Percentiles rank a stretch among this genome's conserved stretches.
phyloP scores from a whole-genome alignment of 1,284 basidiomycete genomes.

The Ceratobasidium sp. region DNA sequence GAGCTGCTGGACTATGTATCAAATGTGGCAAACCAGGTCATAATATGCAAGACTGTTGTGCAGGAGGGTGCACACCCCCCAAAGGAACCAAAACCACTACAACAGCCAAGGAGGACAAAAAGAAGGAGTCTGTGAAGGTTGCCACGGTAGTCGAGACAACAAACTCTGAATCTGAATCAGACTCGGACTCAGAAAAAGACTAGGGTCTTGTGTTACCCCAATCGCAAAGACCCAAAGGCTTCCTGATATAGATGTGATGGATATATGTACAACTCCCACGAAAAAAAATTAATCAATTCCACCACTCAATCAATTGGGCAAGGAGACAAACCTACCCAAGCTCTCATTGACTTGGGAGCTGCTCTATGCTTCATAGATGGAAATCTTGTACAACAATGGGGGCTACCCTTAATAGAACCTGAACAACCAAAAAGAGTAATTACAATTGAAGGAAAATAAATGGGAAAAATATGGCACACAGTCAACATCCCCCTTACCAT shows the following conservation, averaged over 20 bases:
- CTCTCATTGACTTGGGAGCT: constrained; percentile 32
- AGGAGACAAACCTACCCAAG: constrained; percentile 4
- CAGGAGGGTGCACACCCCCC: not conserved
- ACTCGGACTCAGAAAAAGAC: constrained; percentile 6
- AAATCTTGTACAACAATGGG: not conserved
- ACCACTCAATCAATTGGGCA: not conserved
- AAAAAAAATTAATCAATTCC: constrained; percentile 9
- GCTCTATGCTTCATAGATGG: constrained; percentile 14
- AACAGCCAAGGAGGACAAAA: not conserved
- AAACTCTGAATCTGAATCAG: not conserved
- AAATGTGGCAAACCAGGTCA: constrained; percentile 14
- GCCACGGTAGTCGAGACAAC: not conserved
- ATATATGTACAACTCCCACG: not conserved
- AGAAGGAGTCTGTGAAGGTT: not conserved
- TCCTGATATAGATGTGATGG: not conserved
- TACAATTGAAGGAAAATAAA: not conserved
- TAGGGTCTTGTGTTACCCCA: not conserved
- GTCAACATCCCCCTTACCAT: not conserved
- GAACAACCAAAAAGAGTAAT: not conserved
- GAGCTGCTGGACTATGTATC: constrained; percentile 4
- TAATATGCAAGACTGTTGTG: not conserved
- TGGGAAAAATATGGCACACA: constrained; percentile 16
- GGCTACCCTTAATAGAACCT: not conserved
- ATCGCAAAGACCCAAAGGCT: not conserved
- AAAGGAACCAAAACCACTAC: not conserved